Base-by-base conservation (phyloP, 2,329 filamentous ascomycete species). In the Colletotrichum camelliae region DNA sequence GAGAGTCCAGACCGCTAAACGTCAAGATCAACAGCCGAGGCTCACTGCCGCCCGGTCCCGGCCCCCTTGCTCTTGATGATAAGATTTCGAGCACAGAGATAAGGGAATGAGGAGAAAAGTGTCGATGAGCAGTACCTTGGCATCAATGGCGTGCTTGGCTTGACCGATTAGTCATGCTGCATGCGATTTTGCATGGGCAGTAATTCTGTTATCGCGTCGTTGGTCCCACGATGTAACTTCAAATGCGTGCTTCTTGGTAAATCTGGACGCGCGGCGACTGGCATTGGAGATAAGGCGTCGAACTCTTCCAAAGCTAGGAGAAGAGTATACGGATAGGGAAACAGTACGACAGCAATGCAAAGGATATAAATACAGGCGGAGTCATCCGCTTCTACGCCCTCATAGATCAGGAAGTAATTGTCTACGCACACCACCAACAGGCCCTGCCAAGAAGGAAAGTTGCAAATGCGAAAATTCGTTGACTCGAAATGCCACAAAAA, bases 81-180 rank as follows among this genome's bases (percentile, higher is more conserved):
- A 75, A 72, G 55, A 39, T 61, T 48, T 35, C 55, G 24, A 69
- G 31, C 7, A 9, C 12, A 10, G 31, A 69, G 33, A 67, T 52
- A 31, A 60, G 69, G n/a, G 31, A 8, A 13, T 48, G 64, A 43
- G 29, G 16, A 55, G 35, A 37, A 33, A 55, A 15, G 21, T 24
- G 31, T 67, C 13, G 39, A 75, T 75, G 69, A 73, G 33, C 43
- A 69, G 27, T 16, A 67, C 29, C 62, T 75, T 73, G 68, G 69
- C 62, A 67, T 21, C 35, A 37, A 75, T 75, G 62, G 55, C 69
- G 69, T 75, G 73, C 73, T 75, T 57, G 16, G 29, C 29, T 35
- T 55, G 33, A 12, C 24, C 5, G 58, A 39, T 68, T 68, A 68
- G 66, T 68, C 66, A 68, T n/a, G 29, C 57, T 29, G 16, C 10